Conservation (phyloP, 148 eudicot genomes). For the Fagopyrum homotropicum region DNA sequence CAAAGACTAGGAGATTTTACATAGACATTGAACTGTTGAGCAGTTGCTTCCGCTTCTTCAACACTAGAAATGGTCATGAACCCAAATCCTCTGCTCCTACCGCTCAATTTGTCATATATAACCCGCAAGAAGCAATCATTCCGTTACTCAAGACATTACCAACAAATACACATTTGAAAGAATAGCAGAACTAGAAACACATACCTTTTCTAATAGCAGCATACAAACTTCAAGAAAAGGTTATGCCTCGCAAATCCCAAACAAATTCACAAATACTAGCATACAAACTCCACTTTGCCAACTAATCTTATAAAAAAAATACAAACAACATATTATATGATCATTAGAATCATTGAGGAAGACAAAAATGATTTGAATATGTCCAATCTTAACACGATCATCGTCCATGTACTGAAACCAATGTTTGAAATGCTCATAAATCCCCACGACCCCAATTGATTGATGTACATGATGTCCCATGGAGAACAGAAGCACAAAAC, state of each 20-base stretch:
- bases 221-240: neutral
- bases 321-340: no score
- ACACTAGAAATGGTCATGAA: conserved; percentile 87
- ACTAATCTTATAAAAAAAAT: no score
- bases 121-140: conserved; percentile 39
- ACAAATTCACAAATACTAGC: neutral
- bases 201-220: neutral
- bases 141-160: neutral
- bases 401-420: no score
- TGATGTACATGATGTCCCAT: no score
- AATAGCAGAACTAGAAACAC: neutral
- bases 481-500: no score
- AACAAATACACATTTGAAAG: neutral
- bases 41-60: conserved; percentile 81
- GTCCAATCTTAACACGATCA: no score
- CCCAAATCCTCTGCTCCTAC: conserved; percentile 95
- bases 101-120: conserved; percentile 79
- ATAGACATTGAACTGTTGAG: conserved; percentile 75
- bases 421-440: no score
- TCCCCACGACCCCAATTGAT: no score
- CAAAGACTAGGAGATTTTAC: conserved; percentile 30
- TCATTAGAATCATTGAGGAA: no score
- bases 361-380: no score
- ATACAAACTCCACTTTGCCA: no score
- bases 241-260: no score